Base-by-base conservation (phyloP, 1,139 yeast genomes). In the Kurtzmaniella quercitrusa region DNA sequence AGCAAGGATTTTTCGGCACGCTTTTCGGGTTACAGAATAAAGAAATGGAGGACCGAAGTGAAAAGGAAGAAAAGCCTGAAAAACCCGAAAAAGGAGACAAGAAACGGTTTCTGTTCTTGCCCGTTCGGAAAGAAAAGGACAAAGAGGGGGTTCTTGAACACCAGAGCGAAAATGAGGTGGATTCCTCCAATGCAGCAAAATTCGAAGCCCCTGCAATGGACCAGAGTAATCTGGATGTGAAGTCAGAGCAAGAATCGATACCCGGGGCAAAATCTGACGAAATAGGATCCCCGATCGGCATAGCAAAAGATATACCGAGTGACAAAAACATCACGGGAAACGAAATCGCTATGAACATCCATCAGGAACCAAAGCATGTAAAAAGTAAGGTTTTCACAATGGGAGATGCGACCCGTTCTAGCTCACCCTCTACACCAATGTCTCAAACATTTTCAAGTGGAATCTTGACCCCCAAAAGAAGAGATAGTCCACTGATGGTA, bases 1-100 rank as follows among this genome's bases (percentile, higher is more conserved):
- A 59, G 44, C 54, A 51, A 14, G 52, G 64, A 12, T 65, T 64
- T 51, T 62, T 62, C 49, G 65, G 65, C 15, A 44, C 60, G 1
- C 50, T 66, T 4, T 66, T 66, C 51, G 65, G 64, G 3, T 53
- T 59, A 38, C 42, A 45, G 3, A 40, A 44, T 42, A 31, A 50
- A 29, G 39, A 49, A 15, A 39, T 41, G 29, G 39, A 34, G 11
- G n/a, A 19, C 15, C 19, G 12, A 11, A 15, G 21, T 12, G 38
- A 16, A 5, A 15, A 34, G 8, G 10, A 12, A 6, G 37, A 34
- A 11, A 27, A 27, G 14, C 10, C 10, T 19, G 40, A 40, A 40
- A 37, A 37, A 34, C 19, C 38, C 5, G 31, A 27, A 6, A 27
- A 27, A 10, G 17, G 18, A 16, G 37, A 36, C 10, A 36, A n/a